These are phyloP conservation scores for Candolleomyces efflorescens DNA, from an alignment of 768 basidiomycete genomes.

Conservation along the genomic window DNA sequence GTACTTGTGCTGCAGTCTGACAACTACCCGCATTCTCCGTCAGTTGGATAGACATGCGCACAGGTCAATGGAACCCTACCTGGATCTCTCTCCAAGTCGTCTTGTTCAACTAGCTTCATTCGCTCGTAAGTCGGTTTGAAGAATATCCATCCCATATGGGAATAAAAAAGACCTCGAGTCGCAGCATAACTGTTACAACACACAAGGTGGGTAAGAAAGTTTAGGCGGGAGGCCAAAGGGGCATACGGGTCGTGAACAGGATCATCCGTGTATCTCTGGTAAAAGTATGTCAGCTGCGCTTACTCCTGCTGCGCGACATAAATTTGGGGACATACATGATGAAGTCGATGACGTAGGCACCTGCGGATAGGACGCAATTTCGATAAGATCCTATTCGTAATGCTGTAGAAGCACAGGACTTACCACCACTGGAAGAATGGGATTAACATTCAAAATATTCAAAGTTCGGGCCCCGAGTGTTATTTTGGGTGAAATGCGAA, in stretches of 20 bases:
- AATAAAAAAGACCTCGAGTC: slow-evolving; percentile 66
- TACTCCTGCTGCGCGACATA: neutral
- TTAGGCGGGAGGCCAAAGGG: neutral
- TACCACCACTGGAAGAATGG: slow-evolving; percentile 45
- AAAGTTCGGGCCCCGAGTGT: neutral
- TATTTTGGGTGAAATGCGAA: slow-evolving; percentile 19
- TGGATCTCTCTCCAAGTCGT: slow-evolving; percentile 65
- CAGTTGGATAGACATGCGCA: neutral
- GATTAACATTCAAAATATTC: neutral
- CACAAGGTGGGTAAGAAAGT: neutral
- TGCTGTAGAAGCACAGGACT: slow-evolving; percentile 15
- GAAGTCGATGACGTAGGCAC: slow-evolving; percentile 70
- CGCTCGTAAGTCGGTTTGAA: slow-evolving; percentile 64
- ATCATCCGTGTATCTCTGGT: slow-evolving; percentile 66
- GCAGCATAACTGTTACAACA: slow-evolving; percentile 55
- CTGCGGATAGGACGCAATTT: slow-evolving; percentile 22
- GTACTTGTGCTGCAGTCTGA: slow-evolving; percentile 65
- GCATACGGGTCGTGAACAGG: slow-evolving; percentile 58
- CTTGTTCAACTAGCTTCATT: slow-evolving; percentile 58
- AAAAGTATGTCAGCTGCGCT: neutral
- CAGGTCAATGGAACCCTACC: slow-evolving; percentile 35
- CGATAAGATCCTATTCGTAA: neutral
- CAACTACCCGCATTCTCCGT: slow-evolving; percentile 38
- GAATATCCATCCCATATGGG: slow-evolving; percentile 88
- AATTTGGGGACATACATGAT: slow-evolving; percentile 48